Base-by-base conservation (phyloP, 495 filamentous ascomycete genomes). In the Xylaria flabelliformis region DNA sequence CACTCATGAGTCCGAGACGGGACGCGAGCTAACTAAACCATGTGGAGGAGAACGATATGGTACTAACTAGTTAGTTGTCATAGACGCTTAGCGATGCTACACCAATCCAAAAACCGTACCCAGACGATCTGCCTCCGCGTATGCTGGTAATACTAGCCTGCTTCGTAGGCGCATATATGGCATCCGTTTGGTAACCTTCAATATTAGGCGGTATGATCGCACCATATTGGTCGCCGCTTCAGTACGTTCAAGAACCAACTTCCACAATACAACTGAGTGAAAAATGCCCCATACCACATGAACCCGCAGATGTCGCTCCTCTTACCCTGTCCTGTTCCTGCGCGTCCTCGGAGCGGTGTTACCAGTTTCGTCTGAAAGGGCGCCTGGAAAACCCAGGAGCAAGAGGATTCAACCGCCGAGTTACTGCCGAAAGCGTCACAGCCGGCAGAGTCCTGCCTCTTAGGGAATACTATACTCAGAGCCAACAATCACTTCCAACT, bases 341-440 rank as follows among this genome's bases (percentile, higher is more conserved):
- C 46, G 19, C 19, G 32, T 15, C 46, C 26, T 19, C 15, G 41
- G 46, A n/a, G 34, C 17, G 34, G 29, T 39, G 64, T 67, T 53
- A 19, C 64, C 29, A 53, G 29, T 48, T 36, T 67, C 32, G 64
- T 53, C 32, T 64, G 24, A 34, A 64, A 36, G 32, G 64, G 48
- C 46, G 32, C 29, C 64, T 51, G 10, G 63, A 24, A 7, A 36
- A 46, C 13, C 29, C 32, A 29, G 17, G 64, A 34, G 44, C 29
- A 17, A 56, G 50, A 55, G 65, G 65, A 67, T 55, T 44, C 65
- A 24, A 41, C 34, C 48, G 65, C 65, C 65, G 65, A 67, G 50
- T 67, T 67, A 67, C 65, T 55, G 65, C 65, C 65, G 65, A 67
- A n/a, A 51, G 65, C 29, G 36, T 51, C 34, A 41, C 50, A 39